Conservation (phyloP, 345 rosid genomes). For the Sonneratia alba region DNA sequence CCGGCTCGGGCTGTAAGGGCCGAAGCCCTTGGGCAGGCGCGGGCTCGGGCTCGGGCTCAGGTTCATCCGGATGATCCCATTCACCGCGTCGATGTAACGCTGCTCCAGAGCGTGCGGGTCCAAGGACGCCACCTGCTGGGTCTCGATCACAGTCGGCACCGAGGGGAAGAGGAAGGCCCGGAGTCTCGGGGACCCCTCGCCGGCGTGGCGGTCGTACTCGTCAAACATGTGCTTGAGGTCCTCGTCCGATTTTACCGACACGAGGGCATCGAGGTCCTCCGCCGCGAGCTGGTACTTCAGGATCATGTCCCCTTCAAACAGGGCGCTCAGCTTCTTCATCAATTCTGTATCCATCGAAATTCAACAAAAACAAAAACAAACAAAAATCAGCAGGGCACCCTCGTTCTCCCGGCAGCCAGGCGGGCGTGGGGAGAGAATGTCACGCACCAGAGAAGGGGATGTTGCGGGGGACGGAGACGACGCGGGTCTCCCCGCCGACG, state of each 20-base stretch:
- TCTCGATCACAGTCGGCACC: constrained; percentile 28
- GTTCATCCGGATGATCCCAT: constrained; percentile 32
- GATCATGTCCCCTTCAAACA: constrained; percentile 42
- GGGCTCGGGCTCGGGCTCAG: constrained; percentile 17
- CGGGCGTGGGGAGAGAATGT: background rate
- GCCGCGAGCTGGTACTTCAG: constrained; percentile 63
- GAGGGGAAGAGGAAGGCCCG: constrained; percentile 62
- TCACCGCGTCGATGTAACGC: constrained; percentile 76
- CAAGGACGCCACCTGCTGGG: constrained; percentile 11
- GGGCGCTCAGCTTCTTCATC: constrained; percentile 48
- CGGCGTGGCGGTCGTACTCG: constrained; percentile 48
- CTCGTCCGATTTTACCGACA: constrained; percentile 59
- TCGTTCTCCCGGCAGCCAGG: background rate
- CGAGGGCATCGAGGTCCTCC: constrained; percentile 75
- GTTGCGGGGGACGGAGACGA: constrained; percentile 50
- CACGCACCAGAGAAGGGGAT: constrained; percentile 45
- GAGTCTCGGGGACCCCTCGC: constrained; percentile 39
- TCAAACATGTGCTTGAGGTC: constrained; percentile 83
- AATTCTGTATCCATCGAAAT: constrained; percentile 32
- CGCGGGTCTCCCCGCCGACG: constrained; percentile 89
- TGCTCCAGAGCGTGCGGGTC: constrained; percentile 48
- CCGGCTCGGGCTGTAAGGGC: constrained; percentile 15
- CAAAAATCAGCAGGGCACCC: background rate
- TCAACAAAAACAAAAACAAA: background rate
- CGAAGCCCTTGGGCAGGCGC: constrained; percentile 17